Base-by-base conservation (phyloP, 176 grass and related monocot genomes). In the Tillandsia leiboldiana region DNA sequence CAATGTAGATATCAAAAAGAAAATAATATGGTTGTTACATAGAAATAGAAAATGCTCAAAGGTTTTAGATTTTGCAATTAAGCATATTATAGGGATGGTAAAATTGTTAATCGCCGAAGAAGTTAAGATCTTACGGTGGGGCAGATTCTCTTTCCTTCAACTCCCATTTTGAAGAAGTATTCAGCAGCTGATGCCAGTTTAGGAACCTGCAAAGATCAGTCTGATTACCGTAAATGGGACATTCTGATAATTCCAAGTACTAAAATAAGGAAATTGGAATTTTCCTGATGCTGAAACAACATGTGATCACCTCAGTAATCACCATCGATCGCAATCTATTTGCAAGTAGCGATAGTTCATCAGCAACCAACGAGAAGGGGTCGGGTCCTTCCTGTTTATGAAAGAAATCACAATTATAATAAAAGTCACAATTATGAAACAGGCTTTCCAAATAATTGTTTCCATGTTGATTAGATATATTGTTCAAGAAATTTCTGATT, bases 121-220 rank as follows among this genome's bases (percentile, higher is more conserved):
- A 14, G 29, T 53, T 42, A 18, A 69, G 66, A 70, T 73, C 69
- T 80, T 86, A 97, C 94, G 56, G 94, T 97, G 63, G 94, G 94
- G 48, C 94, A 84, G 49, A 97, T 93, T 84, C 79, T 90, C 87
- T 97, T 97, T 14, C 94, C 94, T 77, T 97, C 86, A 56, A 79
- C 89, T 83, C 86, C 87, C 69, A 91, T 28, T 70, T 85, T 84
- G 76, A 97, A 97, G 50, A 97, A 97, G 42, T 97, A 97, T 52
- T 97, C 87, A 53, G 94, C 89, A 70, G 94, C 89, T 79, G 94
- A 90, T 77, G 84, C 89, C 64, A 97, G 70, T 77, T 97, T 97
- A 4, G 94, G 94, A 11, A 91, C 94, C 94, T 97, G 75, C 20
- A 89, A 88, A 65, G 33, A 24, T 24, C 24, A 24, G 18, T 28